Base-by-base conservation (phyloP, 2,329 filamentous ascomycete genomes). In the Aspergillus tamarii region DNA sequence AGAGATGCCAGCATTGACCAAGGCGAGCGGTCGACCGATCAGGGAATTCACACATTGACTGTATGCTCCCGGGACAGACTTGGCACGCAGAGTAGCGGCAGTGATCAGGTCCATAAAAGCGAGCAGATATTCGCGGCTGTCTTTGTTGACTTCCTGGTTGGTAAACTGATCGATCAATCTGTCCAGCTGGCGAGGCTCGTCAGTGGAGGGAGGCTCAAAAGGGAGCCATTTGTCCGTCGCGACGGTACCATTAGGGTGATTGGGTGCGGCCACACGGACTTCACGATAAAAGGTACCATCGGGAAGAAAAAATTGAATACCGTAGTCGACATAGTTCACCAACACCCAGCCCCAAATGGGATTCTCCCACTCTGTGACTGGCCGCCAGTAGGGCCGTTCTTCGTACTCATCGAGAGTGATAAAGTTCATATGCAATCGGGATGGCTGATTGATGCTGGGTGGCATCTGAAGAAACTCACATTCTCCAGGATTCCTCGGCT, bases 21-120 rank as follows among this genome's bases (percentile, higher is more conserved):
- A 65, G 1, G 76, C 76, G 1, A 79, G 63, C 0, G 77, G 77
- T 34, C 69, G 69, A 3, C 77, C 77, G 19, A 79, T 60, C 3
- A 77, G 46, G 4, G 71, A 57, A 43, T 68, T 72, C 4, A 67
- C 32, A 62, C 59, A 74, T 14, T 62, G 58, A 2, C 69, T 61
- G 53, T 76, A 76, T 2, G 64, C 53, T 12, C 36, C 58, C 10
- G 75, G 74, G 0, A 70, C 23, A 19, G 63, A 56, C 0, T 61
- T 55, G n/a, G 66, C 32, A 34, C 19, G 64, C 2, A 57, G 48
- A 1, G 70, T 61, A 11, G 67, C 55, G 12, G 57, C 26, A 52
- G 26, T 43, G 11, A 59, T 30, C 61, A 66, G 63, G 6, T 64
- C 66, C 53, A 70, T 57, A 60, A 76, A 69, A 1, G 43, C 52